These are phyloP conservation scores for Aspergillus candidus DNA, from an alignment of 2,329 filamentous ascomycete genomes.

Conservation along the genomic window DNA sequence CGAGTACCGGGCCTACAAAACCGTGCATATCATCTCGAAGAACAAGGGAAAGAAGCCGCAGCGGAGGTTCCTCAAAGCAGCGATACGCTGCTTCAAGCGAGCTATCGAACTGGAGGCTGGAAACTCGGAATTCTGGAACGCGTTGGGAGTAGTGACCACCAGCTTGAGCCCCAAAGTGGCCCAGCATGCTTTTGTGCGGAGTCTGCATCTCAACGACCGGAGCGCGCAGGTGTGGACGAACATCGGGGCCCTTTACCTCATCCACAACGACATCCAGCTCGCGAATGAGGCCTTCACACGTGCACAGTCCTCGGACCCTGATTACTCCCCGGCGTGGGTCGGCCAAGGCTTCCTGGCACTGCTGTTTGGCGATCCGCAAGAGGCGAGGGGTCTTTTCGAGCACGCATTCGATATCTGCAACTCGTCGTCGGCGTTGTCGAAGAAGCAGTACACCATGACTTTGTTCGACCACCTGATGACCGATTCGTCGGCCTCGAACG, in stretches of 20 bases:
- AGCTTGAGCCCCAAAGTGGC: conserved; percentile 78
- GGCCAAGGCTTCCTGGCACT: conserved; percentile 84
- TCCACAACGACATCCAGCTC: conserved; percentile 77
- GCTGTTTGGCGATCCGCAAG: conserved; percentile 64
- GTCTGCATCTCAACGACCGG: conserved; percentile 84
- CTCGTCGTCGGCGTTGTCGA: conserved; percentile 64
- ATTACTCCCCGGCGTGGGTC: conserved; percentile 88
- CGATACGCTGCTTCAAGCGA: conserved; percentile 86
- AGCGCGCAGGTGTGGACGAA: conserved; percentile 86
- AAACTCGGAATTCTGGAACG: conserved; percentile 96
- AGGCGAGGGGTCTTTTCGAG: conserved; percentile 79
- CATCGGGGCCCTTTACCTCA: conserved; percentile 74
- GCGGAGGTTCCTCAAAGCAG: conserved; percentile 67
- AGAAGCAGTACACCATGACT: conserved; percentile 72
- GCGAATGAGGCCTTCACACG: conserved; percentile 85
- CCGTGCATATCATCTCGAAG: conserved; percentile 44
- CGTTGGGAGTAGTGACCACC: conserved; percentile 84
- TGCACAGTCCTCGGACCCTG: conserved; percentile 89
- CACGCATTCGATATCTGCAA: conserved; percentile 92
- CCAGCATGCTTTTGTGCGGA: conserved; percentile 88
- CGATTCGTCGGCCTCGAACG: conserved; percentile 46
- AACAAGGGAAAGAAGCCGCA: conserved; percentile 46
- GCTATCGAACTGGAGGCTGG: conserved; percentile 92
- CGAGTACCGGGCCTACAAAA: conserved; percentile 73
- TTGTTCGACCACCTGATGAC: conserved; percentile 74